Evolutionary conservation across 129 eudicot genomes (phyloP).

Genomic region (Tagetes erecta): DNA sequence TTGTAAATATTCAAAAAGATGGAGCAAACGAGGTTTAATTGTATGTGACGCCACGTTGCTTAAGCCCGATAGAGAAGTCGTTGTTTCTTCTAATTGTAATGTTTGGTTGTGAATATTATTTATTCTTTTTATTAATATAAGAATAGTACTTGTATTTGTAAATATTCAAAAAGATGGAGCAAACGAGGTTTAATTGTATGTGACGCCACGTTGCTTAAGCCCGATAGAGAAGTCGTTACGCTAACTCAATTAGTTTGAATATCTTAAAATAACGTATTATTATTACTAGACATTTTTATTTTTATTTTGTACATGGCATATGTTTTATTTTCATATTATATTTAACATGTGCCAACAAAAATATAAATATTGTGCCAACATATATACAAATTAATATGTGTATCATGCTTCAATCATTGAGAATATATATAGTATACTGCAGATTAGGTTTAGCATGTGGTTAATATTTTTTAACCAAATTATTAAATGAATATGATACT

Average conservation of each 20-base stretch:
- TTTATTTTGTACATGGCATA: not conserved
- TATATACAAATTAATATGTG: not conserved
- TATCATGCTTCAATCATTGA: slow-evolving; percentile 26
- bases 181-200: too few species aligned
- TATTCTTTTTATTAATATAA: too few species aligned
- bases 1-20: too few species aligned
- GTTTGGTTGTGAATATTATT: too few species aligned
- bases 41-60: not conserved
- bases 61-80: slow-evolving; percentile 13
- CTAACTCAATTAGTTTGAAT: slow-evolving; percentile 17
- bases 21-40: too few species aligned
- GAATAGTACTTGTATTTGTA: too few species aligned
- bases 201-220: not conserved
- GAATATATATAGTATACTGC: not conserved
- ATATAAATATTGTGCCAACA: not conserved
- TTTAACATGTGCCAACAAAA: slow-evolving; percentile 5
- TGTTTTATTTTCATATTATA: slow-evolving; percentile 6
- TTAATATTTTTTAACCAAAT: not conserved
- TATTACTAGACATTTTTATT: not conserved
- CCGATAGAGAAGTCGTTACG: slow-evolving; percentile 14
- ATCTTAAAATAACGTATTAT: not conserved
- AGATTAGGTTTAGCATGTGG: slow-evolving; percentile 27
- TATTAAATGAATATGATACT: not conserved
- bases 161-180: too few species aligned
- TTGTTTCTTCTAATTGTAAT: too few species aligned